Evolutionary conservation across 1,284 basidiomycete genomes (phyloP), one percentile per base, ranked within the genome.

Genomic region (Tausonia pullulans): DNA sequence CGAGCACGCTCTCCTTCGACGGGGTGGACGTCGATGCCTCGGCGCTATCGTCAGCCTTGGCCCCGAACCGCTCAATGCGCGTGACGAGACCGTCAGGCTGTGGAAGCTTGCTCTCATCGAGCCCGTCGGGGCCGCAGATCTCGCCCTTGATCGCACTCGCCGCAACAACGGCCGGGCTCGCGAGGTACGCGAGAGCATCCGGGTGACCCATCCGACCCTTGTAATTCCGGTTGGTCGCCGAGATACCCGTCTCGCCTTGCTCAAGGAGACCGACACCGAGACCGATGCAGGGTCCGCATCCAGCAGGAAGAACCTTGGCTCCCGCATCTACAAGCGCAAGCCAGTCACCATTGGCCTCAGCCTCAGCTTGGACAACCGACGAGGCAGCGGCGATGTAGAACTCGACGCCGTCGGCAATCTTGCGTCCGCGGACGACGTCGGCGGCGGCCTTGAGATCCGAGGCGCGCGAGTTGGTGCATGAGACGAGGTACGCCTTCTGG

Each of bases 181-280:
- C 93, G 43, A 99, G 84, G 77, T 98, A 98, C 0, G 95, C 95
- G 69, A 88, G 84, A 0, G 95, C 95, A 60, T 93, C 90, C 0
- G 96, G 95, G 70, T 87, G 85, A 1, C 95, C 95, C 95, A 99
- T 99, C 9, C 95, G 82, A 5, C 95, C 95, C 79, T 99, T 98
- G 79, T 98, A 99, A 74, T 99, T 99, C 74, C 95, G 82, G 78
- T 99, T 99, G 11, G 95, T 98, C 5, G 96, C 95, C 70, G 90
- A 94, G 74, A 99, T 98, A 0, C 95, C 95, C 2, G 87, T 87
- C 77, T 98, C 83, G 3, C 95, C 95, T 71, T 98, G 94, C 74
- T 97, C 86, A 40, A 98, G 79, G 62, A 98, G 78, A 13, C 96
- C 96, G 1, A 86, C 87, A 3, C 95, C 95, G 5, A 98, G 82